Conservation (phyloP, 2,329 filamentous ascomycete genomes). For the Talaromyces sp. region DNA sequence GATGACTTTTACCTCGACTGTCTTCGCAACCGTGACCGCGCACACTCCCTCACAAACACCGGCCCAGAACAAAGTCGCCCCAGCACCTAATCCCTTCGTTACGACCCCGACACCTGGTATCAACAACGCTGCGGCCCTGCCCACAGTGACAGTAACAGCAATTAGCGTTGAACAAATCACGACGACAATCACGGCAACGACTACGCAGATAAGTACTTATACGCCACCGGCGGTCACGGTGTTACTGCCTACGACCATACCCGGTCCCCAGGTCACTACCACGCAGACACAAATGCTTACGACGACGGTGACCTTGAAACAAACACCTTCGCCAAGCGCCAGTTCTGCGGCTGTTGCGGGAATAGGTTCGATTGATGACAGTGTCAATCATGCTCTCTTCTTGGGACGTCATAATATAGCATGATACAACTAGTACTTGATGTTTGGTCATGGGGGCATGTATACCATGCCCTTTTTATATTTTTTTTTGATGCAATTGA, state of each 20-base stretch:
- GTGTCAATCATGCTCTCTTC: neutral
- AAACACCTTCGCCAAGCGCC: neutral
- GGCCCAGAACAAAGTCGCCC: neutral
- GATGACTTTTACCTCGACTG: slow-evolving; percentile 2
- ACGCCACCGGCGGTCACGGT: neutral
- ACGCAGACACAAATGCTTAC: slow-evolving; percentile 22
- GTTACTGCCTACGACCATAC: neutral
- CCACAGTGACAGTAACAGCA: slow-evolving; percentile 3
- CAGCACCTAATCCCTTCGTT: neutral
- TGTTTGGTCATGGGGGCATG: neutral
- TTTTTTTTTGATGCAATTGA: neutral
- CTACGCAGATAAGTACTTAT: neutral
- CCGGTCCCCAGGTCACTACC: slow-evolving; percentile 19
- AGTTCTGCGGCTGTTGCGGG: neutral
- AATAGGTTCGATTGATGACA: neutral
- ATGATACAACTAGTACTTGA: neutral
- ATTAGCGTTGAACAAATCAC: neutral
- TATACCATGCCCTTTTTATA: neutral
- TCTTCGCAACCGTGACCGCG: neutral
- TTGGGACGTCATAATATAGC: neutral
- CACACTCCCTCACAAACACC: neutral
- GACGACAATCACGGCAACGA: neutral
- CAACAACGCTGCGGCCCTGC: neutral
- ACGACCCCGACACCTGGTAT: neutral
- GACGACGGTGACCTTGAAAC: slow-evolving; percentile 4